Evolutionary conservation across 2,329 filamentous ascomycete species (phyloP), one percentile per base, ranked within the genome.

Genomic region (Nemania sp.): DNA sequence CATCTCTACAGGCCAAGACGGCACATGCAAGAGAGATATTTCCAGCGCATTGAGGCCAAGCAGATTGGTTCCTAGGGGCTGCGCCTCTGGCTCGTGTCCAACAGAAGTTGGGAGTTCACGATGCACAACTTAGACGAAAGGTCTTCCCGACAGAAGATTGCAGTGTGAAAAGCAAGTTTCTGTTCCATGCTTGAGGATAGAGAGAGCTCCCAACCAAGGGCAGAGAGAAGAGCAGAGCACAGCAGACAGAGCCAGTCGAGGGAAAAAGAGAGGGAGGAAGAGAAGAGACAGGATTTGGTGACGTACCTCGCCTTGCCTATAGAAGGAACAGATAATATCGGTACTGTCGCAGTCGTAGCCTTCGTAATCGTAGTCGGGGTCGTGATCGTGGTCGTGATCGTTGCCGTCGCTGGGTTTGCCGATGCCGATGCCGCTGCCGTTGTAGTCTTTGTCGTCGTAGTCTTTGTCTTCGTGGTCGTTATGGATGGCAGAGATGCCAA

Each of bases 391-490:
- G 25, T 29, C 7, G 25, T 7, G 25, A 4, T 7, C 25, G 25
- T 29, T 29, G 25, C 25, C 25, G 25, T 29, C 25, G 25, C 25
- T n/a, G n/a, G n/a, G n/a, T n/a, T n/a, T n/a, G n/a, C n/a, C n/a
- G n/a, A 32, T 7, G 59, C 53, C 21, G 54, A 15, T 43, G 15
- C 25, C 20, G 48, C 29, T 9, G 29, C 11, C 20, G 47, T 34
- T 13, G 47, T 48, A 17, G 52, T 48, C 42, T 42, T 48, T 63
- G 65, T 67, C 62, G 57, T 61, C 55, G 47, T 56, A 43, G 53
- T 62, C 43, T 63, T 67, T 62, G 59, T 61, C 55, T 43, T 56
- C 49, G 53, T 62, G 43, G 61, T 68, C 40, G 64, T 70, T 70
- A 66, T 64, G 60, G 57, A 69, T 57, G 60, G 37, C 5, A 53